These are phyloP conservation scores for Phytophthora fragariaefolia DNA, from an alignment of 352 stramenopile species.

Conservation along the genomic window DNA sequence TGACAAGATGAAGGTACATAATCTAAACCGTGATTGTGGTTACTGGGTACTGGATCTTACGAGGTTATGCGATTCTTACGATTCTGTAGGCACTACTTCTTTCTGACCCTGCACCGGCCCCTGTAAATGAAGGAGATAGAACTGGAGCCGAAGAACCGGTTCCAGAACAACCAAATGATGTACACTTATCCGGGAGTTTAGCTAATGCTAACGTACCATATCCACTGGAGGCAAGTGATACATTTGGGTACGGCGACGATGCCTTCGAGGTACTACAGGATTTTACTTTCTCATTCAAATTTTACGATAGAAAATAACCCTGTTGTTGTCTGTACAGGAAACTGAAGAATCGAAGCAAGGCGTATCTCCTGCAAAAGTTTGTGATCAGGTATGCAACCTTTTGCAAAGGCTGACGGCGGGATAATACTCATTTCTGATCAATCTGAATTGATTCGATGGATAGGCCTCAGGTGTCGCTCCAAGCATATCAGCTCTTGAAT, in stretches of 20 bases:
- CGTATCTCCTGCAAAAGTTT: background rate
- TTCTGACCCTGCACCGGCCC: constrained; percentile 3
- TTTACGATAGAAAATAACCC: no score
- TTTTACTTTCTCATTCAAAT: background rate
- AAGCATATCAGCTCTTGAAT: constrained; percentile 6
- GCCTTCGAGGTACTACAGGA: constrained; percentile 63
- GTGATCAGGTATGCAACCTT: no score
- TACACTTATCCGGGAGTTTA: background rate
- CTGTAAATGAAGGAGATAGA: constrained; percentile 1
- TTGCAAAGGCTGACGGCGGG: no score
- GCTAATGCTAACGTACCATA: background rate
- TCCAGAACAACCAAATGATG: background rate
- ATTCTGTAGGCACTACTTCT: constrained; percentile 13
- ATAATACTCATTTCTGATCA: background rate
- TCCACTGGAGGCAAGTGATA: constrained; percentile 33
- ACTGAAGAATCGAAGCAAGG: constrained; percentile 19
- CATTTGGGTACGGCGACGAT: constrained; percentile 81
- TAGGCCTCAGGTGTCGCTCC: constrained; percentile 5
- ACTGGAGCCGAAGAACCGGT: background rate
- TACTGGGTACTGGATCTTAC: background rate
- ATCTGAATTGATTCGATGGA: background rate
- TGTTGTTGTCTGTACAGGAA: constrained; percentile 19
- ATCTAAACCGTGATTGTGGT: background rate
- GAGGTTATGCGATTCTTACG: no score
- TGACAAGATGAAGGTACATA: constrained; percentile 48